These are phyloP conservation scores for Schwanniomyces pseudopolymorphus DNA, from an alignment of 805 yeast species.

Conservation along the genomic window DNA sequence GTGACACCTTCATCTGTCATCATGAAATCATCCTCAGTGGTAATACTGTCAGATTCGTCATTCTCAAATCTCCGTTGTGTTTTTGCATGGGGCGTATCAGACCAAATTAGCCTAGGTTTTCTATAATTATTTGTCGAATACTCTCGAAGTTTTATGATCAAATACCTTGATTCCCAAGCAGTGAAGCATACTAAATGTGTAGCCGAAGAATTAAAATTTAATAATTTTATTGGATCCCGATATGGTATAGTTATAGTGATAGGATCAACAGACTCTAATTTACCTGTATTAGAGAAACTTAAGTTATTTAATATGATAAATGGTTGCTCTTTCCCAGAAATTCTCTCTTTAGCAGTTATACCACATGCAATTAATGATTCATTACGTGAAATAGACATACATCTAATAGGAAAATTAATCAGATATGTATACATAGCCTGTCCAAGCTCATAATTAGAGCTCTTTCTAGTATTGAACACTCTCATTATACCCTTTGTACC, in stretches of 20 bases:
- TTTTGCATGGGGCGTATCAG: conserved; percentile 23
- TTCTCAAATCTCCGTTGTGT: conserved; percentile 10
- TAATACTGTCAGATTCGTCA: conserved; percentile 14
- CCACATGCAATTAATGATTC: conserved; percentile 75
- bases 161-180: conserved; percentile 72
- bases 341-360: conserved; percentile 74
- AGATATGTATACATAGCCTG: conserved; percentile 65
- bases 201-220: conserved; percentile 73
- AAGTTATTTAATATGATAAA: conserved; percentile 60
- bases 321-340: conserved; percentile 71
- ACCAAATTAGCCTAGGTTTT: conserved; percentile 40
- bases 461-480: conserved; percentile 51
- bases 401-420: conserved; percentile 74
- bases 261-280: conserved; percentile 45
- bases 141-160: conserved; percentile 67
- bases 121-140: conserved; percentile 42
- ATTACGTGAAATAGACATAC: conserved; percentile 67
- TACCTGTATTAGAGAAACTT: conserved; percentile 7
- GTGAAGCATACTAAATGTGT: conserved; percentile 74
- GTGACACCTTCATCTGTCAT: conserved; percentile 90
- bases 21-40: conserved; percentile 27
- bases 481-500: conserved; percentile 73
- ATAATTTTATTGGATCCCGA: conserved; percentile 75
- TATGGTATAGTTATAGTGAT: conserved; percentile 80
- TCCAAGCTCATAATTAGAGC: conserved; percentile 43